Evolutionary conservation across 345 rosid species (phyloP).

Genomic region (Excoecaria cochinchinensis): DNA sequence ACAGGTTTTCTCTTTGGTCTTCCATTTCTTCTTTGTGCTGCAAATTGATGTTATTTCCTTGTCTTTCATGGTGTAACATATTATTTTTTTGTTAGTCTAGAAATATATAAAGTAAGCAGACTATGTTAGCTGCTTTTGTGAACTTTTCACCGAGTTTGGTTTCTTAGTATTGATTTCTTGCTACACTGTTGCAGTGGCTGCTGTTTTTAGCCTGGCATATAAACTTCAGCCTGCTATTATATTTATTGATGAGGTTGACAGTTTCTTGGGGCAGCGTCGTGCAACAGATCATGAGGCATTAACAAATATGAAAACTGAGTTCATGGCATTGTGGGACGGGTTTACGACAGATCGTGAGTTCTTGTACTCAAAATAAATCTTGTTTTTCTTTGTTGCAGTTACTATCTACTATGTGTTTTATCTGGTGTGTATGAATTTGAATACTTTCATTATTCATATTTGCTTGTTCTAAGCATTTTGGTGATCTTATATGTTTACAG

Average conservation of each 20-base stretch:
- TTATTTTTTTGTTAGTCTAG: not conserved
- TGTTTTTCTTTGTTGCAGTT: not conserved
- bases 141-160: not conserved
- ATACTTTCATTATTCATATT: not conserved
- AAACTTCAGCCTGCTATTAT: constrained; percentile 97
- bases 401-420: not conserved
- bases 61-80: not conserved
- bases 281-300: constrained; percentile 83
- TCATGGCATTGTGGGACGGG: constrained; percentile 99
- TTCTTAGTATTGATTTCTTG: not conserved
- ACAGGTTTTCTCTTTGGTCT: not conserved
- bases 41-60: not conserved
- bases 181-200: constrained; percentile 66
- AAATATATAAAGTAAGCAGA: not conserved
- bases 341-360: constrained; percentile 95
- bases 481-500: constrained; percentile 36
- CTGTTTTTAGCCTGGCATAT: constrained; percentile 88
- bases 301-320: constrained; percentile 97
- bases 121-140: not conserved
- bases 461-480: not conserved
- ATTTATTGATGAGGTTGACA: constrained; percentile 95
- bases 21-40: not conserved
- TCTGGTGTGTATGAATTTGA: not conserved
- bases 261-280: constrained; percentile 94
- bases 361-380: not conserved